A percentile compares a stretch with the other conserved stretches of the same genome.
These are phyloP conservation scores for Sequoia sempervirens DNA, from an alignment of 75 land plant species.

Conservation along the genomic window DNA sequence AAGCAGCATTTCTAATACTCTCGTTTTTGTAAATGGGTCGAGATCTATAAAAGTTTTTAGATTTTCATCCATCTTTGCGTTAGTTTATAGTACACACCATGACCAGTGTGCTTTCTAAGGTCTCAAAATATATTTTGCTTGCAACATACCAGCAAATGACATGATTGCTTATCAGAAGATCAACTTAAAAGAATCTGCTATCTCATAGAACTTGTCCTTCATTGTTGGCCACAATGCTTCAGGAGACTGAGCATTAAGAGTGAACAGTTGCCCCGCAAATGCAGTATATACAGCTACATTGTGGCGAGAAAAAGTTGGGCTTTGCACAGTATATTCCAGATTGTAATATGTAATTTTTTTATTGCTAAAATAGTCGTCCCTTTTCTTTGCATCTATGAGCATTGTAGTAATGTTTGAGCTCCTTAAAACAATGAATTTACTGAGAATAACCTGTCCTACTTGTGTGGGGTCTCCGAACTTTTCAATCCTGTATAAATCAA, in stretches of 20 bases:
- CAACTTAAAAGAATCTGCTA: slow-evolving; percentile 49
- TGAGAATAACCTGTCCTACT: slow-evolving; percentile 65
- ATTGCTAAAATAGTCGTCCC: slow-evolving; percentile 22
- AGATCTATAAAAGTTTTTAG: neutral
- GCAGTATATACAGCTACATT: slow-evolving; percentile 79
- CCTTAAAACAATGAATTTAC: slow-evolving; percentile 46
- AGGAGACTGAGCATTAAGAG: slow-evolving; percentile 81
- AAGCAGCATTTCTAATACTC: neutral
- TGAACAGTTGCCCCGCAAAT: slow-evolving; percentile 46
- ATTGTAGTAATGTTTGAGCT: slow-evolving; percentile 45
- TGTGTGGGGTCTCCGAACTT: slow-evolving; percentile 78
- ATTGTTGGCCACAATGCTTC: slow-evolving; percentile 52
- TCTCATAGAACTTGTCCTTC: slow-evolving; percentile 32
- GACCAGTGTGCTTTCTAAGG: neutral
- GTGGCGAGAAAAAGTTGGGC: slow-evolving; percentile 68
- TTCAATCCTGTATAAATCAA: slow-evolving; percentile 51
- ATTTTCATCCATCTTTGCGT: neutral
- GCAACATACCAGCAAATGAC: neutral
- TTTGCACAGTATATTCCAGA: slow-evolving; percentile 72
- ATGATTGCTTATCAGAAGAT: neutral
- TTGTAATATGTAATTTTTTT: slow-evolving; percentile 59
- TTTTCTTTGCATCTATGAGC: slow-evolving; percentile 48
- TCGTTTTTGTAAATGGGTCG: neutral
- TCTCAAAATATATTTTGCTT: neutral
- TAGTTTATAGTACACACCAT: neutral